Percentiles rank a stretch among this genome's conserved stretches.
phyloP scores from a whole-genome alignment of 1,284 basidiomycete genomes.

The Ganoderma meredithae region DNA sequence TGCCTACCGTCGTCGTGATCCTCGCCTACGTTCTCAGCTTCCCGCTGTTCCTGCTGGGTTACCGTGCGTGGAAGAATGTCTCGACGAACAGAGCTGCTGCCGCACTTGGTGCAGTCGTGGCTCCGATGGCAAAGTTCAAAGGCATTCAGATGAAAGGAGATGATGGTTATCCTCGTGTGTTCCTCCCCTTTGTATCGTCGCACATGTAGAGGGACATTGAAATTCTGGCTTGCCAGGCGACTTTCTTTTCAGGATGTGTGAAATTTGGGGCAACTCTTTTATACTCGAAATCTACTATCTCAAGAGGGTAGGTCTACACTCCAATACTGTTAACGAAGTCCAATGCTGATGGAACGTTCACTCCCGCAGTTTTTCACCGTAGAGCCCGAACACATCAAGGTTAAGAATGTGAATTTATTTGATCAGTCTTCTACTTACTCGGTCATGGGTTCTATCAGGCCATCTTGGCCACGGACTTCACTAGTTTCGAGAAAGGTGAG shows the following conservation, averaged over 20 bases:
- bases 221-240: slow-evolving; percentile 26
- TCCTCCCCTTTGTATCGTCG: too few relatives aligned
- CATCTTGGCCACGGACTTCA: slow-evolving; percentile 43
- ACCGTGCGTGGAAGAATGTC: slow-evolving; percentile 8
- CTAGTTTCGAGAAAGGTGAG: slow-evolving; percentile 42
- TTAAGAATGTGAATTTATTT: neutral
- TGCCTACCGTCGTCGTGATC: neutral
- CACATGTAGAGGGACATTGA: too few relatives aligned
- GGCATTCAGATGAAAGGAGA: neutral
- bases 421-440: too few relatives aligned
- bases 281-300: slow-evolving; percentile 25
- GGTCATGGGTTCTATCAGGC: slow-evolving; percentile 22
- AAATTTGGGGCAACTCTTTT: slow-evolving; percentile 35
- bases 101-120: slow-evolving; percentile 33
- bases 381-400: slow-evolving; percentile 43
- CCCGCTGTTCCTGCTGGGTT: slow-evolving; percentile 5
- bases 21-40: neutral
- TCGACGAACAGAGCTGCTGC: slow-evolving; percentile 28
- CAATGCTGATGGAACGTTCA: neutral
- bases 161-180: slow-evolving; percentile 30
- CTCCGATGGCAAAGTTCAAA: slow-evolving; percentile 20
- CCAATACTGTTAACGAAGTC: too few relatives aligned
- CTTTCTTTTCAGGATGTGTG: slow-evolving; percentile 27
- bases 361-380: slow-evolving; percentile 37
- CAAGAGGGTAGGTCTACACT: slow-evolving; percentile 30